Evolutionary conservation across 495 filamentous ascomycete species (phyloP), one percentile per base, ranked within the genome.

Genomic region (Rhizodiscina lignyota): DNA sequence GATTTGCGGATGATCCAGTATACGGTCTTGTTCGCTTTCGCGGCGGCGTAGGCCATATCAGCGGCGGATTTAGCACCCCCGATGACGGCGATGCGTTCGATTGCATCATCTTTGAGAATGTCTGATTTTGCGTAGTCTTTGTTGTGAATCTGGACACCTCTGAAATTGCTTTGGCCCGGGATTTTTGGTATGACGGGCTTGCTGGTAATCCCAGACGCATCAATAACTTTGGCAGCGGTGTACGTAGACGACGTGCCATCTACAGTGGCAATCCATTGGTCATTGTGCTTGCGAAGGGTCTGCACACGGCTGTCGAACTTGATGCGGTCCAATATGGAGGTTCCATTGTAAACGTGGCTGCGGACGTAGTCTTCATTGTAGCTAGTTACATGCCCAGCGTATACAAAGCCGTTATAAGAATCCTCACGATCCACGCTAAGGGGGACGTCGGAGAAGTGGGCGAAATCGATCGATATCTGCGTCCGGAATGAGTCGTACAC

Each of bases 31-130:
- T 52, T 49, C 15, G 46, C 46, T 41, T 58, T 59, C 4, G 54
- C 49, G 23, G 36, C 45, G 19, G 51, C 44, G 37, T 62, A 62
- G 16, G 50, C 54, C 45, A 65, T 56, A 40, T 65, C 60, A 11
- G 53, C 59, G 12, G 60, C 52, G 15, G 61, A 63, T 38, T 63
- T 65, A 5, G 51, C 58, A 22, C 50, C 58, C 21, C 61, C 61
- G 21, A 62, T 11, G 4, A 65, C 49, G 20, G 49, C 40, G 18
- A 59, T 30, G 22, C 50, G 30, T 37, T 56, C 20, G 18, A 47
- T 37, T 11, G 47, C 37, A 20, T 39, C 34, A 13, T 45, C 43
- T 12, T 36, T 30, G n/a, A 52, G 32, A 28, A 60, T 40, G 18
- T 41, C 33, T 10, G 58, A 51, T 35, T 44, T 32, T 1, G 58